A percentile compares a stretch with the other conserved stretches of the same genome.
Evolutionary conservation across 208 protist genomes (phyloP).

Genomic region (Phytomonas francai): DNA sequence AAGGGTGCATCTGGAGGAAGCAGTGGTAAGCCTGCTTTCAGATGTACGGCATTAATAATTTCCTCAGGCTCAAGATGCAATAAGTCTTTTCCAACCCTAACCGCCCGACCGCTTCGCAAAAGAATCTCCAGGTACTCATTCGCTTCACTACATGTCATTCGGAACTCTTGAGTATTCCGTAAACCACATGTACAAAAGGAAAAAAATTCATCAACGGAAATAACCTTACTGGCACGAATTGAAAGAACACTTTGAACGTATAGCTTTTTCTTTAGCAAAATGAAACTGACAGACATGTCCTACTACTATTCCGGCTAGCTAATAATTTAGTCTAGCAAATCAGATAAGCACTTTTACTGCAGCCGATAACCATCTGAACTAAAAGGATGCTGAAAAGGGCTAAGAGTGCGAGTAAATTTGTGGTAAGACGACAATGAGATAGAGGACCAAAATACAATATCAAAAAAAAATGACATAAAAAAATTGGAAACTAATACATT

Average conservation of each 20-base stretch:
- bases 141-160: conserved; percentile 44
- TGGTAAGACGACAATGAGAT: neutral
- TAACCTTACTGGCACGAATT: conserved; percentile 16
- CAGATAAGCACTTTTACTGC: neutral
- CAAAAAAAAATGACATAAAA: neutral
- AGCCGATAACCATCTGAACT: neutral
- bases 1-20: conserved; percentile 14
- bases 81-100: conserved; percentile 24
- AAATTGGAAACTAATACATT: neutral
- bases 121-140: conserved; percentile 28
- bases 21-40: conserved; percentile 33
- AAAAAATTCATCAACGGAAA: conserved; percentile 28
- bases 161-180: conserved; percentile 21
- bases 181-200: conserved; percentile 22
- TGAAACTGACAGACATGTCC: neutral
- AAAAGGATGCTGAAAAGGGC: neutral
- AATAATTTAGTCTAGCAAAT: neutral
- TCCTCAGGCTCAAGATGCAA: conserved; percentile 27
- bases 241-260: conserved; percentile 3
- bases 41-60: conserved; percentile 50
- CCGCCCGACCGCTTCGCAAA: conserved; percentile 20
- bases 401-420: neutral
- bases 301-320: neutral
- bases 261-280: conserved; percentile 16
- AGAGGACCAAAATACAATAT: neutral